Evolutionary conservation across 2,329 filamentous ascomycete genomes (phyloP).

Genomic region (Pseudogymnoascus sp.): DNA sequence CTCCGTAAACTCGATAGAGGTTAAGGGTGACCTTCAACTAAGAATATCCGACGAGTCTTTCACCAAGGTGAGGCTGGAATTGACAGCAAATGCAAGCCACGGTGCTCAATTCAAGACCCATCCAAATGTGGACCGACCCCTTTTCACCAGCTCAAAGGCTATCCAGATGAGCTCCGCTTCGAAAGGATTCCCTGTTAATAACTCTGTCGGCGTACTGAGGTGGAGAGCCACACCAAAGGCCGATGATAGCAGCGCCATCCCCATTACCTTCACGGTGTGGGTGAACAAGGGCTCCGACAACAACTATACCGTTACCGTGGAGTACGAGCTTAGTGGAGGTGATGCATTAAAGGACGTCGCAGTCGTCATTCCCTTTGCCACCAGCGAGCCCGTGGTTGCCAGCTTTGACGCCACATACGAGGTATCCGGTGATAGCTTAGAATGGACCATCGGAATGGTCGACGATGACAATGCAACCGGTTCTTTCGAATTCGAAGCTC

Average conservation of each 20-base stretch:
- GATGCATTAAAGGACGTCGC: constrained; percentile 74
- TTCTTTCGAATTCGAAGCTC: constrained; percentile 90
- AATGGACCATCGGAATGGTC: constrained; percentile 86
- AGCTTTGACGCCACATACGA: constrained; percentile 94
- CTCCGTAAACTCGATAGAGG: constrained; percentile 71
- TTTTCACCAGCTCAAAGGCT: constrained; percentile 72
- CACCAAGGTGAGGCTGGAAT: constrained; percentile 81
- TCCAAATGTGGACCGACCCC: constrained; percentile 85
- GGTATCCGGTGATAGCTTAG: constrained; percentile 81
- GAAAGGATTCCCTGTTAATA: constrained; percentile 90
- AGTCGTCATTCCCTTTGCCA: constrained; percentile 78
- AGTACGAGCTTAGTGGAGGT: constrained; percentile 83
- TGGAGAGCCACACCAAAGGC: constrained; percentile 81
- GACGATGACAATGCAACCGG: constrained; percentile 75
- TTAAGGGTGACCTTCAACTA: constrained; percentile 87
- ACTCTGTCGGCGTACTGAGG: constrained; percentile 82
- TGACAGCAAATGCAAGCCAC: constrained; percentile 66
- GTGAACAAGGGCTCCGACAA: constrained; percentile 76
- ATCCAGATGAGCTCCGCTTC: constrained; percentile 85
- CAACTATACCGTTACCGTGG: constrained; percentile 83
- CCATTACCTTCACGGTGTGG: constrained; percentile 96
- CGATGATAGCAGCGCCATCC: constrained; percentile 71
- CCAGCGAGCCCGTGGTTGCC: constrained; percentile 76
- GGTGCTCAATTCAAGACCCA: constrained; percentile 91
- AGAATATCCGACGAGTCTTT: constrained; percentile 81